Base-by-base conservation (phyloP, 306 rosid species). In the Calophaca sinica region DNA sequence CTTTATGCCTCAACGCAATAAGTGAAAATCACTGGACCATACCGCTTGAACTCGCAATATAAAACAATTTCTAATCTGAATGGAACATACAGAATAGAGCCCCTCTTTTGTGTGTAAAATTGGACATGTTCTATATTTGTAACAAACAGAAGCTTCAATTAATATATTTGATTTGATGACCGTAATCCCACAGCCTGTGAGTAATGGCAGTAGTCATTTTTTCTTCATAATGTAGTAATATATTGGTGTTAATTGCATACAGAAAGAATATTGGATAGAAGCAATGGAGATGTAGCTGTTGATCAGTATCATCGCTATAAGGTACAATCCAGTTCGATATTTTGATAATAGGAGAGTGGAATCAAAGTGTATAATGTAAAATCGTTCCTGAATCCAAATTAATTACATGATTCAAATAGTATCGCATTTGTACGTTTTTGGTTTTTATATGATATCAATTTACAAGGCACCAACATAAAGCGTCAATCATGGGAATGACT, bases 291-390 rank as follows among this genome's bases (percentile, higher is more conserved):
- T 62, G 78, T 85, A 11, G 87, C 89, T 4, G 63, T 83, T 36
- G 91, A 87, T 76, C 70, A 74, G 62, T 87, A 87, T 28, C 89
- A 85, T 75, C 91, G 76, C 13, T 85, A 88, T 38, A 74, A 82
- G 89, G 84, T 88, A 71, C n/a, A 26, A 26, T 36, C 15, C 9
- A 42, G 7, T 42, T 7, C 3, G 11, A 8, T 42, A 4, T 38
- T 1, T 38, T 1, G 26, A 20, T 20, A 20, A 20, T 33, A 33
- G 36, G 36, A 33, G 36, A 33, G 36, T 33, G 4, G 3, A 33
- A 4, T 33, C 36, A 33, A 33, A 33, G 36, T 33, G 1, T 4
- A 33, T 33, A 33, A 4, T 33, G 36, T 33, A 33, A 20, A 20
- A 20, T 20, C 26, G 26, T 20, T 20, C 26, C 26, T 20, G 26